Percentiles rank a stretch among this genome's conserved stretches.
phyloP scores from a whole-genome alignment of 2,329 filamentous ascomycete genomes.

The Phaeophleospora eucalypticola region DNA sequence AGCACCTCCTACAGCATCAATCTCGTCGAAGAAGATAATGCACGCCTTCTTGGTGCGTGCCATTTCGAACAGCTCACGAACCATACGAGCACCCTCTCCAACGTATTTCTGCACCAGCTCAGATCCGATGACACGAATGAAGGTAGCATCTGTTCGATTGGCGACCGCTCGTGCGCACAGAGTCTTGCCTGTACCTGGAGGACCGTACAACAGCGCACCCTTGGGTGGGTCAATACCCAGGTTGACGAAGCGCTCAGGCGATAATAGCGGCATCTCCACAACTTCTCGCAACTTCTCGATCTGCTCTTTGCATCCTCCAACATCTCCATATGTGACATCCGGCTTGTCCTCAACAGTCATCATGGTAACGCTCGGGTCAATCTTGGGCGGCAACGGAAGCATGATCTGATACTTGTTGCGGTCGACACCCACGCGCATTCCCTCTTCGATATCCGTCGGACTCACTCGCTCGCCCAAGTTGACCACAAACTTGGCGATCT shows the following conservation, averaged over 20 bases:
- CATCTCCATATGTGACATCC: slow-evolving; percentile 97
- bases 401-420: slow-evolving; percentile 99
- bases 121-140: slow-evolving; percentile 96
- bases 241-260: slow-evolving; percentile 94
- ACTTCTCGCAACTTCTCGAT: slow-evolving; percentile 98
- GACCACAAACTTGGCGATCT: slow-evolving; percentile 99
- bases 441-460: slow-evolving; percentile 98
- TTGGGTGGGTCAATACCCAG: slow-evolving; percentile 99
- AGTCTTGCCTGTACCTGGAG: slow-evolving; percentile 97
- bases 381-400: slow-evolving; percentile 92
- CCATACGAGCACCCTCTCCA: slow-evolving; percentile 96
- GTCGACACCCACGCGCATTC: slow-evolving; percentile 96
- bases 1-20: slow-evolving; percentile 91
- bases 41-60: slow-evolving; percentile 98
- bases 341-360: slow-evolving; percentile 99
- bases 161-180: slow-evolving; percentile 95
- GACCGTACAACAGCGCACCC: slow-evolving; percentile 92
- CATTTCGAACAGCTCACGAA: slow-evolving; percentile 98
- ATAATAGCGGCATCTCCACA: slow-evolving; percentile 95
- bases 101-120: slow-evolving; percentile 99
- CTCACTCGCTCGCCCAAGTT: slow-evolving; percentile 95
- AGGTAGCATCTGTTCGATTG: slow-evolving; percentile 96
- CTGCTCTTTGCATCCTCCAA: slow-evolving; percentile 98
- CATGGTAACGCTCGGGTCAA: slow-evolving; percentile 98
- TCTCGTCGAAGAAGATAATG: slow-evolving; percentile 99